Evolutionary conservation across 2,329 filamentous ascomycete species (phyloP).

Genomic region (Cordyceps javanica): DNA sequence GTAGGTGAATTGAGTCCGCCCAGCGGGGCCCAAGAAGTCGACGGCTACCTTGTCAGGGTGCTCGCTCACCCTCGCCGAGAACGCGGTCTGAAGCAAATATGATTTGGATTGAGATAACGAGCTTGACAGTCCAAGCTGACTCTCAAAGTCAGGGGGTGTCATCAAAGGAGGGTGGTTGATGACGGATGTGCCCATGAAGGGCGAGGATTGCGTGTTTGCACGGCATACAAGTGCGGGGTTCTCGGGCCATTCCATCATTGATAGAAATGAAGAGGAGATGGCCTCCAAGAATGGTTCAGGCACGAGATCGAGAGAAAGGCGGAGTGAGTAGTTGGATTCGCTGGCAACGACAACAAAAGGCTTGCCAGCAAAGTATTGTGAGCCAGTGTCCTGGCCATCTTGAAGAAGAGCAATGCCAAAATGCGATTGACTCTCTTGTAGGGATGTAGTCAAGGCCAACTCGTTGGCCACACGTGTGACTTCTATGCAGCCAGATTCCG

Average conservation of each 20-base stretch:
- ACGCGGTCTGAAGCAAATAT: not conserved
- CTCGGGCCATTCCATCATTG: not conserved
- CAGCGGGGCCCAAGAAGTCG: not conserved
- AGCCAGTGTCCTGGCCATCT: not conserved
- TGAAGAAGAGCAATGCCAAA: not conserved
- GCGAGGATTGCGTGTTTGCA: not conserved
- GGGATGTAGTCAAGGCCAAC: not conserved
- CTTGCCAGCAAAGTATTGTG: not conserved
- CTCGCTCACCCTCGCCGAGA: not conserved
- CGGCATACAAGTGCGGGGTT: not conserved
- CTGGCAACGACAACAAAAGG: not conserved
- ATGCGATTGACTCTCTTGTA: not conserved
- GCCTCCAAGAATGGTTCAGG: not conserved
- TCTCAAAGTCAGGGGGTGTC: not conserved
- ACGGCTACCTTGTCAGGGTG: slow-evolving; percentile 1
- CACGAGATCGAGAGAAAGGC: not conserved
- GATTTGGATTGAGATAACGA: not conserved
- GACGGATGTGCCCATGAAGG: not conserved
- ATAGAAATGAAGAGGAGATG: not conserved
- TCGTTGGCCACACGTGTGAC: not conserved
- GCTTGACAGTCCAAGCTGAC: not conserved
- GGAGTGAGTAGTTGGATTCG: not conserved
- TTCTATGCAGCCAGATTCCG: not conserved
- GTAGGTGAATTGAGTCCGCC: not conserved
- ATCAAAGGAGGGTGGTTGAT: not conserved